Evolutionary conservation across 768 basidiomycete genomes (phyloP).

Genomic region (Suillus spraguei): DNA sequence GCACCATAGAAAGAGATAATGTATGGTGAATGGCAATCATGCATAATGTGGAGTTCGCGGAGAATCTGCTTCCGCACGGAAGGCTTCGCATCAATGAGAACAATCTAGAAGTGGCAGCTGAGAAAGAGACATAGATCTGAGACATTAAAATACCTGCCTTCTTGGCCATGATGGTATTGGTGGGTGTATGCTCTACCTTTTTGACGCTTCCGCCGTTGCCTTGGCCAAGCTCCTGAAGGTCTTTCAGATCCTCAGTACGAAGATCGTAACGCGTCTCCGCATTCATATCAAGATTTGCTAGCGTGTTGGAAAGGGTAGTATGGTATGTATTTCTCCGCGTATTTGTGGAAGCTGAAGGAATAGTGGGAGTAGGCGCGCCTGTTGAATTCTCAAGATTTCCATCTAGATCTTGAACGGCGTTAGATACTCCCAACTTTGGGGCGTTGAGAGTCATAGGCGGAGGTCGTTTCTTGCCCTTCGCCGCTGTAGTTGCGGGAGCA

Average conservation of each 20-base stretch:
- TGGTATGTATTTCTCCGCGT: slow-evolving; percentile 74
- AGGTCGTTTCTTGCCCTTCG: slow-evolving; percentile 68
- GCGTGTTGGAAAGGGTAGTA: slow-evolving; percentile 76
- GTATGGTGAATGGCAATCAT: slow-evolving; percentile 90
- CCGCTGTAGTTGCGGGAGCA: slow-evolving; percentile 42
- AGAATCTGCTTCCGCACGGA: slow-evolving; percentile 96
- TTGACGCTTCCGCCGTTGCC: slow-evolving; percentile 99
- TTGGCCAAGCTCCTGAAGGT: slow-evolving; percentile 88
- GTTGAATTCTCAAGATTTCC: slow-evolving; percentile 51
- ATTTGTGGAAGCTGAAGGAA: slow-evolving; percentile 51
- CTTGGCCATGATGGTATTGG: slow-evolving; percentile 95
- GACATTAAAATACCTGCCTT: slow-evolving; percentile 62
- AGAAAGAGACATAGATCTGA: background rate
- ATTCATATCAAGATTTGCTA: slow-evolving; percentile 86
- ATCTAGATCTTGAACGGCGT: slow-evolving; percentile 34
- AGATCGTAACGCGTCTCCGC: slow-evolving; percentile 85
- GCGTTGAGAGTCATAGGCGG: slow-evolving; percentile 84
- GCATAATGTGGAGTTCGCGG: slow-evolving; percentile 98
- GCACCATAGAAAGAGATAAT: slow-evolving; percentile 99
- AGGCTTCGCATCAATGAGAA: slow-evolving; percentile 95
- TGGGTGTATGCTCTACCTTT: slow-evolving; percentile 90
- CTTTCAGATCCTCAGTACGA: slow-evolving; percentile 87
- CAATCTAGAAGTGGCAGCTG: slow-evolving; percentile 59
- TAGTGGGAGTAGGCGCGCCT: slow-evolving; percentile 52
- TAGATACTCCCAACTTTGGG: slow-evolving; percentile 55